These are phyloP conservation scores for Torulaspora franciscae DNA, from an alignment of 805 yeast genomes.

Conservation along the genomic window DNA sequence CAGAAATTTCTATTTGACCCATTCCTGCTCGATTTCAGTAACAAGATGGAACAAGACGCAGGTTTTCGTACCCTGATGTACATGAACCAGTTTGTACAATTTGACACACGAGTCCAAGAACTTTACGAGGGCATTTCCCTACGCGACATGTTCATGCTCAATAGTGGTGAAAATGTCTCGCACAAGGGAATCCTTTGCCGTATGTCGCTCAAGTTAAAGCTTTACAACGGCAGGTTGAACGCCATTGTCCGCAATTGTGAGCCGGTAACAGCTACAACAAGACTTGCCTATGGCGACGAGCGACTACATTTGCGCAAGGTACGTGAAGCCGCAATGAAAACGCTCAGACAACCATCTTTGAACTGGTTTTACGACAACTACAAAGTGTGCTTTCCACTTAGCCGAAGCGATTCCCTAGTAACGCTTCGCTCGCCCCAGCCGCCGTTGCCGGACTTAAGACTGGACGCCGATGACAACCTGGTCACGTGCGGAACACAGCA, in stretches of 20 bases:
- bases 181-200: slow-evolving; percentile 27
- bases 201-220: slow-evolving; percentile 18
- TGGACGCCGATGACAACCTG: neutral
- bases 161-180: slow-evolving; percentile 21
- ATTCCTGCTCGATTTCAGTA: slow-evolving; percentile 20
- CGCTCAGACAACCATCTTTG: neutral
- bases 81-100: slow-evolving; percentile 15
- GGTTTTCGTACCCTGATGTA: slow-evolving; percentile 25
- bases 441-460: neutral
- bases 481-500: neutral
- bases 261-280: slow-evolving; percentile 12
- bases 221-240: slow-evolving; percentile 21
- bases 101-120: slow-evolving; percentile 9
- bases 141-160: slow-evolving; percentile 6
- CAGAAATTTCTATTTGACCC: slow-evolving; percentile 25
- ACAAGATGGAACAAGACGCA: slow-evolving; percentile 14
- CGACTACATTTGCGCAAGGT: neutral
- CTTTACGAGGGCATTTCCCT: slow-evolving; percentile 7
- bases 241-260: slow-evolving; percentile 21
- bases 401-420: neutral
- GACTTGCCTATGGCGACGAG: slow-evolving; percentile 7
- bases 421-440: neutral
- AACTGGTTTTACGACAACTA: slow-evolving; percentile 5
- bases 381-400: slow-evolving; percentile 11
- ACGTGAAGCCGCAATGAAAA: neutral